Evolutionary conservation across 768 basidiomycete genomes (phyloP).

Genomic region (Hysterangium stoloniferum): DNA sequence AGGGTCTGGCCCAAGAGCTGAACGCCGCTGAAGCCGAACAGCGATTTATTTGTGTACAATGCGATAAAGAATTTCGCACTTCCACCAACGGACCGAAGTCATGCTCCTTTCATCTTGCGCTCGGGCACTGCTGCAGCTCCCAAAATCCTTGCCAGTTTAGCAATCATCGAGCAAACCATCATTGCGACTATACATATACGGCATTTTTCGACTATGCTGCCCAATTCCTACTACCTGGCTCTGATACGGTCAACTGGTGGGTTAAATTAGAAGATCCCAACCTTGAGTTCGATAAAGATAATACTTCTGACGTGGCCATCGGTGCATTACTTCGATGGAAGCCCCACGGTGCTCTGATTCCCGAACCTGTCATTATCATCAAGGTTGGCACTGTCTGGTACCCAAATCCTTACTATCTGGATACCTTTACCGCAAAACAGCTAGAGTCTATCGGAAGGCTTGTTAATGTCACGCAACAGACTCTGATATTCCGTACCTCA

Average conservation of each 20-base stretch:
- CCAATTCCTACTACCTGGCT: conserved; percentile 27
- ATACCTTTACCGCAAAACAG: conserved; percentile 31
- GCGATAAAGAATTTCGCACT: conserved; percentile 29
- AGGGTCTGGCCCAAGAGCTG: conserved; percentile 28
- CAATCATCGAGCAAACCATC: conserved; percentile 30
- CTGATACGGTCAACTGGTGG: conserved; percentile 30
- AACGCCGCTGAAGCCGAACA: conserved; percentile 30
- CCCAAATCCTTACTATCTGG: conserved; percentile 29
- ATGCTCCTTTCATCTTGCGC: conserved; percentile 32
- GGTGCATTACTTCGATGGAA: conserved; percentile 30
- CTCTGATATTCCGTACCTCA: conserved; percentile 30
- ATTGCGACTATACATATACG: conserved; percentile 35
- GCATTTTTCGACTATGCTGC: conserved; percentile 29
- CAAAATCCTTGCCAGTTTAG: conserved; percentile 29
- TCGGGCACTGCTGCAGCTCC: conserved; percentile 31
- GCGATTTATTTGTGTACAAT: conserved; percentile 32
- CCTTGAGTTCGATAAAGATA: conserved; percentile 25
- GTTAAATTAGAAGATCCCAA: conserved; percentile 29
- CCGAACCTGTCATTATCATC: conserved; percentile 31
- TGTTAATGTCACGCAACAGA: conserved; percentile 27
- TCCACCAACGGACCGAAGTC: conserved; percentile 32
- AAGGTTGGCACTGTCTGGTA: conserved; percentile 30
- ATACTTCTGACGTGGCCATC: conserved; percentile 21
- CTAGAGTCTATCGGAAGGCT: conserved; percentile 28
- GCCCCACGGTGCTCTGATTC: conserved; percentile 24